Conservation (phyloP, 164 flowering plant species). For the Litsea cubeba region DNA sequence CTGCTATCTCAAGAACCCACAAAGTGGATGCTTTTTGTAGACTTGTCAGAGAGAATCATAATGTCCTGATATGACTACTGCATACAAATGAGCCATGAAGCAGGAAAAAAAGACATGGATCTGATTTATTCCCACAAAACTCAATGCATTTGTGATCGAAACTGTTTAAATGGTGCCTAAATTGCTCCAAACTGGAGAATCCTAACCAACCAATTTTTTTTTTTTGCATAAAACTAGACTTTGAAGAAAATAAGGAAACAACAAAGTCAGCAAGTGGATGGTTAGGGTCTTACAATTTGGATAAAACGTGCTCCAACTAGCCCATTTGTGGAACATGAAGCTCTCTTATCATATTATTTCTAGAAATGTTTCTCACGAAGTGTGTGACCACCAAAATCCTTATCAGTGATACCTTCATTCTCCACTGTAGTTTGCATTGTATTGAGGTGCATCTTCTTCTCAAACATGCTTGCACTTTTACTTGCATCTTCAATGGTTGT, state of each 20-base stretch:
- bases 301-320: neutral
- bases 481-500: slow-evolving; percentile 10
- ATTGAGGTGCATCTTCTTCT: slow-evolving; percentile 1
- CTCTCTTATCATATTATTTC: neutral
- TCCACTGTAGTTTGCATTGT: neutral
- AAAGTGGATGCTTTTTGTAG: neutral
- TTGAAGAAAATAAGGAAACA: neutral
- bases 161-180: neutral
- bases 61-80: too few relatives aligned
- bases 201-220: neutral
- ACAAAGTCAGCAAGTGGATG: neutral
- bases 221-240: neutral
- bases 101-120: neutral
- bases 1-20: neutral
- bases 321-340: neutral
- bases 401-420: slow-evolving; percentile 9
- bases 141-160: neutral
- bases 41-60: neutral
- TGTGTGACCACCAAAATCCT: neutral
- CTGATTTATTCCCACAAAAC: neutral
- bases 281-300: neutral
- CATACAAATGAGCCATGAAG: neutral
- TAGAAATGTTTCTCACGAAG: neutral
- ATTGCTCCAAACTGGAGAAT: neutral
- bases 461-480: slow-evolving; percentile 1